phyloP scores from a whole-genome alignment of 768 basidiomycete species.

The Boletus rubropictus region DNA sequence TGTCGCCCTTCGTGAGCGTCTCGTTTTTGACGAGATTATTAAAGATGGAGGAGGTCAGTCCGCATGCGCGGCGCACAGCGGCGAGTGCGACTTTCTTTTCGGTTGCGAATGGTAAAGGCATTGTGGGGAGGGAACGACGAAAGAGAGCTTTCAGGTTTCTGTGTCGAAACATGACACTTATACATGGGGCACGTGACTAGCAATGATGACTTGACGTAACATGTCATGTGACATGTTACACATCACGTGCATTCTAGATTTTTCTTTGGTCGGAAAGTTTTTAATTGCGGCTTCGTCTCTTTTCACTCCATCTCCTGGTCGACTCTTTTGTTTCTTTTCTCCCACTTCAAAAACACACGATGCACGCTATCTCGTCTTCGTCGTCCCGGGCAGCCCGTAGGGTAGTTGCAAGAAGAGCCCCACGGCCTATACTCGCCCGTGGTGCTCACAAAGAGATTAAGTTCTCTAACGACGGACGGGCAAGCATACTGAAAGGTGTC shows the following conservation, averaged over 20 bases:
- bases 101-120: slow-evolving; percentile 50
- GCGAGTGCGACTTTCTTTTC: slow-evolving; percentile 82
- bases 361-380: slow-evolving; percentile 67
- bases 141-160: slow-evolving; percentile 2
- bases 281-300: slow-evolving; percentile 18
- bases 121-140: slow-evolving; percentile 22
- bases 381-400: slow-evolving; percentile 67
- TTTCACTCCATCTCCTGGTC: not conserved
- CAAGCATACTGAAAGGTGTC: slow-evolving; percentile 90
- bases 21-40: slow-evolving; percentile 79
- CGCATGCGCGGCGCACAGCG: slow-evolving; percentile 83
- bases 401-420: slow-evolving; percentile 52
- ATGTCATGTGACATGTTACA: slow-evolving; percentile 8
- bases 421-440: slow-evolving; percentile 52
- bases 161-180: slow-evolving; percentile 13
- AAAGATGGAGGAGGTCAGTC: slow-evolving; percentile 81
- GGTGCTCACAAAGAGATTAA: slow-evolving; percentile 94
- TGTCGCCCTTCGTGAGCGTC: slow-evolving; percentile 85
- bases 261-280: slow-evolving; percentile 24
- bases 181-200: slow-evolving; percentile 9
- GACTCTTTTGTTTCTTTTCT: not conserved
- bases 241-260: slow-evolving; percentile 31
- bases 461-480: slow-evolving; percentile 93
- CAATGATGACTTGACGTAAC: no score
- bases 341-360: slow-evolving; percentile 26